A percentile compares a stretch with the other conserved stretches of the same genome.
phyloP scores from a whole-genome alignment of 2,329 filamentous ascomycete genomes.

The Sporothrix curviconia region DNA sequence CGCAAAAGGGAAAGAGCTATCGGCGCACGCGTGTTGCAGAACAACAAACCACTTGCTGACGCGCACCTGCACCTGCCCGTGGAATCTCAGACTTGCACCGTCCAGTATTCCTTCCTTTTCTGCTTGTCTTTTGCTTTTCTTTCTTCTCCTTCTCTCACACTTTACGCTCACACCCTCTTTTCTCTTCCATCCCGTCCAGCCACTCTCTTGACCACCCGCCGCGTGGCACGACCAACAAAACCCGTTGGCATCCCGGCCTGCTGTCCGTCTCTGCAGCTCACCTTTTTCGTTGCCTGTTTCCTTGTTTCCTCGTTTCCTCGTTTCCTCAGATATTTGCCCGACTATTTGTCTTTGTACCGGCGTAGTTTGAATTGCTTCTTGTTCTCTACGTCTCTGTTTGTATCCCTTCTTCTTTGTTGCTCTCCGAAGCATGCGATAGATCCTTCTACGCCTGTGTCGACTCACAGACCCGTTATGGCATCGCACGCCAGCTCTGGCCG shows the following conservation, averaged over 20 bases:
- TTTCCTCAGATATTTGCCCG: too few relatives aligned
- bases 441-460: not conserved
- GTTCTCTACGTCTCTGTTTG: too few relatives aligned
- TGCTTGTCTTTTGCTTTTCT: not conserved
- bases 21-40: constrained; percentile 10
- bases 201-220: not conserved
- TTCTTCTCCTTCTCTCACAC: not conserved
- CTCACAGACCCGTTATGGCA: constrained; percentile 21
- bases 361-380: too few relatives aligned
- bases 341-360: too few relatives aligned
- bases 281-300: not conserved
- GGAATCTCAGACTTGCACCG: too few relatives aligned
- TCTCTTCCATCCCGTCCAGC: not conserved
- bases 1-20: constrained; percentile 12
- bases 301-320: too few relatives aligned
- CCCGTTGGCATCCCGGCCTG: not conserved
- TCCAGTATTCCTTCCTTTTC: not conserved
- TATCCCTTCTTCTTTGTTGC: too few relatives aligned
- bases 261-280: not conserved
- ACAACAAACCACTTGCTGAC: constrained; percentile 7
- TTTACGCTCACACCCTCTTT: too few relatives aligned
- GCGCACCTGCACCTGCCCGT: not conserved
- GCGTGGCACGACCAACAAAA: constrained; percentile 5
- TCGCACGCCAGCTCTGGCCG: constrained; percentile 17
- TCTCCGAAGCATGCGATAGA: constrained; percentile 13